Conservation (phyloP, 805 yeast genomes). For the Tetrapisispora namnaoensis region DNA sequence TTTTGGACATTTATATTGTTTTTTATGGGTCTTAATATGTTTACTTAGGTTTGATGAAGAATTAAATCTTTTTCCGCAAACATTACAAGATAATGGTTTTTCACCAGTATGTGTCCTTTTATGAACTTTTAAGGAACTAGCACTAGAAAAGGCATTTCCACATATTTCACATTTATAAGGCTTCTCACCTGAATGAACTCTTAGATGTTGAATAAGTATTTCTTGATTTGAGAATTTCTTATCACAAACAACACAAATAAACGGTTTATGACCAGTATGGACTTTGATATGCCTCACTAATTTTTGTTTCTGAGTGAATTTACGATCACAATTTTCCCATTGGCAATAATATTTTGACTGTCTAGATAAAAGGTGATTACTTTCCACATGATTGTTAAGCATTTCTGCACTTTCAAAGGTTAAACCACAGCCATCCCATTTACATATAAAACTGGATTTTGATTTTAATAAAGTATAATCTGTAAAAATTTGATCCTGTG, state of each 20-base stretch:
- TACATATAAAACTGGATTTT: constrained; percentile 8
- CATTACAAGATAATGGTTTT: constrained; percentile 72
- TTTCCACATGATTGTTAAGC: constrained; percentile 61
- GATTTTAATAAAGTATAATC: background rate
- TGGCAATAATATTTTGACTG: constrained; percentile 56
- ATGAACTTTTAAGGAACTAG: constrained; percentile 77
- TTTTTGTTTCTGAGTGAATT: constrained; percentile 77
- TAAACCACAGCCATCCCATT: constrained; percentile 38
- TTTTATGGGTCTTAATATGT: constrained; percentile 71
- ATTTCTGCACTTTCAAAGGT: constrained; percentile 45
- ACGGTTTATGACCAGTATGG: constrained; percentile 81
- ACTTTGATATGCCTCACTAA: constrained; percentile 75
- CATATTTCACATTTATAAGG: constrained; percentile 72
- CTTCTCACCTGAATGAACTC: constrained; percentile 84
- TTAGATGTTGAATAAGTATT: constrained; percentile 68
- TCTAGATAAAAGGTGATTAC: constrained; percentile 65
- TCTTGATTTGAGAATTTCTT: constrained; percentile 67
- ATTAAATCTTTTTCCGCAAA: constrained; percentile 76
- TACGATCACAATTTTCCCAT: constrained; percentile 73
- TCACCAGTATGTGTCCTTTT: constrained; percentile 82
- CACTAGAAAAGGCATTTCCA: constrained; percentile 70
- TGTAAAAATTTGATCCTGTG: background rate
- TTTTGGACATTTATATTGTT: constrained; percentile 39
- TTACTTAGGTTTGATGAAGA: constrained; percentile 85
- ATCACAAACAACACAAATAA: constrained; percentile 58